These are phyloP conservation scores for Amesomyces nigricolor DNA, from an alignment of 2,329 filamentous ascomycete genomes.

Conservation along the genomic window DNA sequence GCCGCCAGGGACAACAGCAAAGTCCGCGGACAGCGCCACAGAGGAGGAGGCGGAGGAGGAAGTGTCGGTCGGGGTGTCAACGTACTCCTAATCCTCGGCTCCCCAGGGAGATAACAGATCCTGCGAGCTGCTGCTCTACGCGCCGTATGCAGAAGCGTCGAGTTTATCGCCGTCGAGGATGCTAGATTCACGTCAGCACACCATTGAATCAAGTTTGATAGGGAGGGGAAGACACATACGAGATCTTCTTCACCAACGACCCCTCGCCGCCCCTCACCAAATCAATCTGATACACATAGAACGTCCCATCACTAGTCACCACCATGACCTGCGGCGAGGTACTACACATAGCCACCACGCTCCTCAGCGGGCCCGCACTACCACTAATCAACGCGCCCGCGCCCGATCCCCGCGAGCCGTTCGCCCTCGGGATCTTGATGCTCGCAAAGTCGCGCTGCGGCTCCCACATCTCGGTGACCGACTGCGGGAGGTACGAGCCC, in stretches of 20 bases:
- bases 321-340: constrained; percentile 97
- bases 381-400: constrained; percentile 21
- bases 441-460: constrained; percentile 91
- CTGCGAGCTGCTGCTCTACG: no score
- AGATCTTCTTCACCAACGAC: constrained; percentile 83
- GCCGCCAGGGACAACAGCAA: no score
- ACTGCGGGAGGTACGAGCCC: constrained; percentile 85
- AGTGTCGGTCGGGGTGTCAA: no score
- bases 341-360: constrained; percentile 96
- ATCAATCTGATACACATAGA: constrained; percentile 93
- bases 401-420: constrained; percentile 29
- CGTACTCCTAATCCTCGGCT: no score
- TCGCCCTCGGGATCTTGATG: constrained; percentile 75
- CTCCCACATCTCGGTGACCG: constrained; percentile 97
- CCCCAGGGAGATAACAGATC: no score
- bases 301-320: constrained; percentile 90
- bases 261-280: constrained; percentile 93
- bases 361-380: constrained; percentile 55
- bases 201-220: not conserved
- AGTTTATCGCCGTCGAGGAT: no score
- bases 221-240: constrained; percentile 52
- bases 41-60: no score
- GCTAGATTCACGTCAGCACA: not conserved
- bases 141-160: no score
- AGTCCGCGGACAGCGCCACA: no score